Base-by-base conservation (phyloP, 2,329 filamentous ascomycete species). In the Teratosphaeriaceae sp. region DNA sequence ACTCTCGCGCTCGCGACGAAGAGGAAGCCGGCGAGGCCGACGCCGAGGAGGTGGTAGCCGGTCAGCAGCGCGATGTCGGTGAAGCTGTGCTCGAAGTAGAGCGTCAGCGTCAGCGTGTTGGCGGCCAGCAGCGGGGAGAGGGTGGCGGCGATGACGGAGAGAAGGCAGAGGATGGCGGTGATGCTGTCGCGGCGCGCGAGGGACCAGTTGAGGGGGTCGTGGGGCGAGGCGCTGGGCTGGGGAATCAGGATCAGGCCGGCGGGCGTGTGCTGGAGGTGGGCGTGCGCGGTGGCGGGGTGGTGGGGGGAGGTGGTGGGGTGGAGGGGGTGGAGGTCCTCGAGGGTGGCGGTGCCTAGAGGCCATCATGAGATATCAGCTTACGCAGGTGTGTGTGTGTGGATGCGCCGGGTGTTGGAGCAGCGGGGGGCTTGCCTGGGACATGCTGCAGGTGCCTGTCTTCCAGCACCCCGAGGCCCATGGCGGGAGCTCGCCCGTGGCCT, bases 201-300 rank as follows among this genome's bases (percentile, higher is more conserved):
- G 18, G 88, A 84, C 89, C 88, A 96, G 56, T 85, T 86, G 53
- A 95, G 72, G 22, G 88, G 89, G 65, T 96, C 89, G 62, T 94
- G 90, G 3, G 86, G 87, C 62, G 94, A 87, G 64, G 94, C 84
- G 49, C 83, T 89, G 2, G 90, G 90, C 59, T 96, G 90, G 4
- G 90, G 90, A 4, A 94, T 84, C 23, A 96, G 78, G 54, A 96
- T 85, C 13, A 49, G 51, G 22, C 53, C 58, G 21, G 54, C 49
- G 21, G 48, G 54, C 49, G 44, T 57, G 45, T 44, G 54, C 51
- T 61, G 60, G 38, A 58, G 44, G 16, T 47, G 41, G 12, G 45
- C 47, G 27, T 52, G 37, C 20, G 48, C 47, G 20, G 45, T 38
- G 11, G 42, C 45, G 23, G 43, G 46, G n/a, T 49, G 51, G 8